Evolutionary conservation across 2,329 filamentous ascomycete genomes (phyloP).

Genomic region (Sporothrix pseudoabietina): DNA sequence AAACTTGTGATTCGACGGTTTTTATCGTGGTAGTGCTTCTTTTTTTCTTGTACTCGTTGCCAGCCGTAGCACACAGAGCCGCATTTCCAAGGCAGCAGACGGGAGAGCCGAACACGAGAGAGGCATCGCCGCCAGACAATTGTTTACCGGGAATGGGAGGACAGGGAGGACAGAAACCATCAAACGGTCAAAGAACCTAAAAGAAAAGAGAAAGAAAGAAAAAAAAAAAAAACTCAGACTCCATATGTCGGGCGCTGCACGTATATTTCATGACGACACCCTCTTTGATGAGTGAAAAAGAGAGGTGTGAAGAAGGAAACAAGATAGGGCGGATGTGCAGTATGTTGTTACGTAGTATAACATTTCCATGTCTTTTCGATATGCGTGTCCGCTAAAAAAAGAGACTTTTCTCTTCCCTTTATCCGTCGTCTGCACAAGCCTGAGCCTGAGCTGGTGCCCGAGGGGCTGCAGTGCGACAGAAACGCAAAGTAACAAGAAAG

Average conservation of each 20-base stretch:
- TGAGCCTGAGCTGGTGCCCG: neutral
- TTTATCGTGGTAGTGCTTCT: neutral
- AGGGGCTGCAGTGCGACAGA: neutral
- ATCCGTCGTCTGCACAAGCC: neutral
- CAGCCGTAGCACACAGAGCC: neutral
- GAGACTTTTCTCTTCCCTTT: neutral
- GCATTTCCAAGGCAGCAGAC: neutral
- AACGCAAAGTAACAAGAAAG: neutral
- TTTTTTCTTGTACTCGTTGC: neutral
- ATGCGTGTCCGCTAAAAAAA: no score
- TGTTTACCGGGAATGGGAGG: neutral
- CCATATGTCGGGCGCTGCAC: neutral
- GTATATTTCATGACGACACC: neutral
- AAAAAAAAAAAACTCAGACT: neutral
- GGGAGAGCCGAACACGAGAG: neutral
- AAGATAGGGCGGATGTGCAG: neutral
- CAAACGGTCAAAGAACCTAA: neutral
- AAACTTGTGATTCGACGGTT: neutral
- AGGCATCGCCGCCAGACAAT: neutral
- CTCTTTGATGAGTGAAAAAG: neutral
- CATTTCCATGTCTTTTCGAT: no score
- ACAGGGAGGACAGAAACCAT: neutral
- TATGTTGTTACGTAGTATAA: neutral
- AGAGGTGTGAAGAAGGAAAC: neutral
- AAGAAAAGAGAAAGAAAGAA: no score